Base-by-base conservation (phyloP, 257 asterid species). In the Nyctanthes arbortristis region DNA sequence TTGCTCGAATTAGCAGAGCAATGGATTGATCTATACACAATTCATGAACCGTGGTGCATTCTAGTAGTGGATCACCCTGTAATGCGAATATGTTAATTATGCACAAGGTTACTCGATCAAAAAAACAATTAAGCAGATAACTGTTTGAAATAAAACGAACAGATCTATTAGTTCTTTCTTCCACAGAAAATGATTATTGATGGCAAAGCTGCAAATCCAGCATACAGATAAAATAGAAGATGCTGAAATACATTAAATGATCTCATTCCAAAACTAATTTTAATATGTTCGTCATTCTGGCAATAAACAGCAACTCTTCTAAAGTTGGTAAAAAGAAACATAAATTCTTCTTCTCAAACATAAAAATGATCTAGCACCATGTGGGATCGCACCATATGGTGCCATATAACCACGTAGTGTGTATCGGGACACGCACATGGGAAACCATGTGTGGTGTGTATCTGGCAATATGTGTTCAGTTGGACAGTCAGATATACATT, bases 1-100 rank as follows among this genome's bases (percentile, higher is more conserved):
- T 20, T 67, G 64, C 67, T 45, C 40, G 59, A 64, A 39, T 78
- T 74, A 83, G 64, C 79, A 79, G 75, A 81, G 72, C 34, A 70
- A 61, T 58, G 54, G 81, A 74, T n/a, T 62, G 76, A 49, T 60
- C n/a, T n/a, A 68, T 71, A 79, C 67, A 77, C 33, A 60, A 52
- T 65, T 72, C 72, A 78, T 77, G 67, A 37, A 84, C 27, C 45
- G 67, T 66, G 57, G 43, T 40, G 65, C 63, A 70, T 62, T 32
- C 66, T 11, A 71, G 47, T 68, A 69, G 73, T 31, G 37, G 64
- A 69, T 58, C 91, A 87, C 81, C 95, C 96, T 92, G 85, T 76
- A 40, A 31, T 74, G 70, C 18, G 66, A 65, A 58, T 39, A 73
- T 14, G 66, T 77, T 37, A 71, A 64, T 64, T 4, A 39, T 35